These are phyloP conservation scores for Hygrophoropsis aurantiaca DNA, from an alignment of 768 basidiomycete species.

Conservation along the genomic window DNA sequence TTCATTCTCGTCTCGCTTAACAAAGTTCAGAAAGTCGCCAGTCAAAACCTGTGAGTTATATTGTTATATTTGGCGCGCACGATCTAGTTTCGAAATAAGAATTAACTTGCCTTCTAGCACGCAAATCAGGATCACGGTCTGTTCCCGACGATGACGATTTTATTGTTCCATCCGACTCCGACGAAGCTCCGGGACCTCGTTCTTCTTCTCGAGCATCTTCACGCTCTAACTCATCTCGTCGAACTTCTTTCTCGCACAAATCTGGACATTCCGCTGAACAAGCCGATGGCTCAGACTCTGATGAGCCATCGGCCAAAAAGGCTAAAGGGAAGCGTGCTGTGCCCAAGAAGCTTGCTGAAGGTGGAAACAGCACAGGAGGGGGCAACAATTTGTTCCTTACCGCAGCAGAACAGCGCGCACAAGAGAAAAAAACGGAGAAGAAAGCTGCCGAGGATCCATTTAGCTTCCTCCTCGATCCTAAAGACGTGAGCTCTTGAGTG, in stretches of 20 bases:
- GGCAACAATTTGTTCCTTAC: slow-evolving; percentile 62
- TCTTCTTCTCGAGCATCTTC: slow-evolving; percentile 55
- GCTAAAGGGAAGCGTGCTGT: slow-evolving; percentile 33
- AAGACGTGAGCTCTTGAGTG: slow-evolving; percentile 54
- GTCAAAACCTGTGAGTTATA: slow-evolving; percentile 52
- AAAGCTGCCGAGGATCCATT: slow-evolving; percentile 77
- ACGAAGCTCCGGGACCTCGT: slow-evolving; percentile 49
- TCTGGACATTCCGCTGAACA: slow-evolving; percentile 27
- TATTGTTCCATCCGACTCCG: slow-evolving; percentile 65
- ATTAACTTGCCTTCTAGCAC: no score
- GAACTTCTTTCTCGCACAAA: slow-evolving; percentile 24
- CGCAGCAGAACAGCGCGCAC: slow-evolving; percentile 74
- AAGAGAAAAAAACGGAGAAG: slow-evolving; percentile 81
- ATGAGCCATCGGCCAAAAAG: slow-evolving; percentile 36
- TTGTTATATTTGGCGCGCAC: no score
- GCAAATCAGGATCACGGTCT: slow-evolving; percentile 36
- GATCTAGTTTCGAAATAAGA: no score
- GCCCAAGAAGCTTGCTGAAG: slow-evolving; percentile 27
- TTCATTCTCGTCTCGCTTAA: slow-evolving; percentile 60
- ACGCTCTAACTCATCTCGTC: slow-evolving; percentile 30
- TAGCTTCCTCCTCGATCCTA: slow-evolving; percentile 66
- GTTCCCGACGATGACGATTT: slow-evolving; percentile 72
- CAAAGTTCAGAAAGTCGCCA: slow-evolving; percentile 66
- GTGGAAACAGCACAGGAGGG: slow-evolving; percentile 24
- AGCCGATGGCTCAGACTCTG: slow-evolving; percentile 41